These are phyloP conservation scores for Rhizopogon vulgaris DNA, from an alignment of 768 basidiomycete species.

Conservation along the genomic window DNA sequence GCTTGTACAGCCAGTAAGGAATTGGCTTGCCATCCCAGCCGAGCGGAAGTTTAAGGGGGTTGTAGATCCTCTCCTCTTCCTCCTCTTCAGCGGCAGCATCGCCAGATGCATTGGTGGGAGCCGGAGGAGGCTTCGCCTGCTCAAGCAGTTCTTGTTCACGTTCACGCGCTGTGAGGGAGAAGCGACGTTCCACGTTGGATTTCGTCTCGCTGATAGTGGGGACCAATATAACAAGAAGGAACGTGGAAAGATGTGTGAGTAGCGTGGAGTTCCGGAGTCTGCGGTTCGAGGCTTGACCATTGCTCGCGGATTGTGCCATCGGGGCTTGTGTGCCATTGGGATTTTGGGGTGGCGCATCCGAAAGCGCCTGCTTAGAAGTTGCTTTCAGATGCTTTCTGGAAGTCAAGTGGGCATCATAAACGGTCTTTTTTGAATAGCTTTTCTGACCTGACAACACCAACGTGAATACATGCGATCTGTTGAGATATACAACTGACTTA, in stretches of 20 bases:
- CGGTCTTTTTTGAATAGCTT: slow-evolving; percentile 92
- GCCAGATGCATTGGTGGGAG: slow-evolving; percentile 37
- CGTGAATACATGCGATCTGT: slow-evolving; percentile 2
- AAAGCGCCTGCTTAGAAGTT: slow-evolving; percentile 58
- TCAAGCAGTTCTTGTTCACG: slow-evolving; percentile 91
- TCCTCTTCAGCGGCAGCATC: slow-evolving; percentile 77
- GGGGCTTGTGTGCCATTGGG: slow-evolving; percentile 24
- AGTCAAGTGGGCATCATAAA: slow-evolving; percentile 92
- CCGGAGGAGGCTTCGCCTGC: slow-evolving; percentile 45
- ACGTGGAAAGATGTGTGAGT: slow-evolving; percentile 62
- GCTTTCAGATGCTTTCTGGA: slow-evolving; percentile 97
- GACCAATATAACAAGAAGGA: slow-evolving; percentile 59
- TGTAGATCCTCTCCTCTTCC: slow-evolving; percentile 95
- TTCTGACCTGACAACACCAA: slow-evolving; percentile 67
- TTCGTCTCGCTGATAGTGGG: slow-evolving; percentile 81
- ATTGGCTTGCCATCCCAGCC: slow-evolving; percentile 99
- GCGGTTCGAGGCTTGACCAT: slow-evolving; percentile 26
- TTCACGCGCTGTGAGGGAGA: slow-evolving; percentile 95
- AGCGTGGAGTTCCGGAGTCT: slow-evolving; percentile 63
- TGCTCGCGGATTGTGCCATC: slow-evolving; percentile 29
- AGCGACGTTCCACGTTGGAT: slow-evolving; percentile 92
- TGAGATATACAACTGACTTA: slow-evolving; percentile 36
- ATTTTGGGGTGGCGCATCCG: slow-evolving; percentile 28
- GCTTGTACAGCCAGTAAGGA: slow-evolving; percentile 96
- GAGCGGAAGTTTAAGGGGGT: slow-evolving; percentile 92